Base-by-base conservation (phyloP, 371 early-diverging fungal species). In the Mucor sp. region DNA sequence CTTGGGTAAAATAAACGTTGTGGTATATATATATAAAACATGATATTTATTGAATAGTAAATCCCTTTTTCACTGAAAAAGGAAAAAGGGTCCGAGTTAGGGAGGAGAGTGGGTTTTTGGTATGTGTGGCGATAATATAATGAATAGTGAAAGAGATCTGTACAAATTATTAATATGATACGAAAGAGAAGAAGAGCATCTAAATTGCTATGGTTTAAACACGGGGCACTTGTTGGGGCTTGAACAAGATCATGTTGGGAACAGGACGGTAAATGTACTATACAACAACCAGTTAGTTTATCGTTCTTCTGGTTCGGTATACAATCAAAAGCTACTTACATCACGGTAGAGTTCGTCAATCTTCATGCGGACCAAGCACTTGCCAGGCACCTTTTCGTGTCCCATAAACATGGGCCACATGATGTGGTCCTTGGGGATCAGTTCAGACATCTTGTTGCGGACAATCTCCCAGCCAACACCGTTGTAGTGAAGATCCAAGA, bases 321-420 rank as follows among this genome's bases (percentile, higher is more conserved):
- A n/a, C n/a, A n/a, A n/a, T n/a, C n/a, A 61, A 48, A 44, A 44
- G 32, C 12, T 37, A 80, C 82, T 83, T 79, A 85, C 85, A 78
- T 90, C 89, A 55, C 89, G 82, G 65, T 89, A 90, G 8, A 90
- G 82, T 19, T 87, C 89, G 33, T 87, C 87, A 30, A 87, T 74
- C 78, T 91, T 92, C 92, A 91, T 91, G 21, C 81, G 75, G 27
- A 91, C 72, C 62, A 91, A 79, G 71, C 86, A 87, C 65, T 91
- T 91, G 58, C 83, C 80, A 33, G 86, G 80, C 17, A 87, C 80
- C 28, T 66, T 67, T 12, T 65, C 68, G 19, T 72, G 66, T 53
- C 74, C 76, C 72, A 85, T 71, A 77, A 87, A 91, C 27, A 74
- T 77, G 2, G 74, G 47, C 66, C 77, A 78, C 67, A 89, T 71